These are phyloP conservation scores for Metschnikowia chrysomelidarum DNA, from an alignment of 805 yeast species.

Conservation along the genomic window DNA sequence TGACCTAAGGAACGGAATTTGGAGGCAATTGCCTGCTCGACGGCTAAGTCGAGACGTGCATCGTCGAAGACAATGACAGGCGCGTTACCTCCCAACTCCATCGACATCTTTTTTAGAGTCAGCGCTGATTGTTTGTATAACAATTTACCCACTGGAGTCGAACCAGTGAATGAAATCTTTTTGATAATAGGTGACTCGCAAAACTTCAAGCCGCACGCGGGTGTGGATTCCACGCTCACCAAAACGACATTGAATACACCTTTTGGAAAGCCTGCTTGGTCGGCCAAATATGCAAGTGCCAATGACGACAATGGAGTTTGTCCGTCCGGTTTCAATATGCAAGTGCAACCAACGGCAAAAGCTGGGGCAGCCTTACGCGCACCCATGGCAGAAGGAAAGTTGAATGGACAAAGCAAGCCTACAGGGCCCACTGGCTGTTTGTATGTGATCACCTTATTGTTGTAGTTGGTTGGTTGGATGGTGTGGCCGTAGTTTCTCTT, in stretches of 20 bases:
- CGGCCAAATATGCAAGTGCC: constrained; percentile 53
- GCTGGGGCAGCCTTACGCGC: constrained; percentile 66
- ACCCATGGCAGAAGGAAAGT: constrained; percentile 68
- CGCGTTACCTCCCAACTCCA: constrained; percentile 82
- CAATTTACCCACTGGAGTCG: constrained; percentile 69
- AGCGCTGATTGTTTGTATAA: constrained; percentile 60
- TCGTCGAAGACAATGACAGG: constrained; percentile 75
- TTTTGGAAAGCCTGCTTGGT: constrained; percentile 59
- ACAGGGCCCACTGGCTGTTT: constrained; percentile 65
- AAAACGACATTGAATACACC: constrained; percentile 56
- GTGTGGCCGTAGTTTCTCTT: constrained; percentile 55
- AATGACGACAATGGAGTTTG: constrained; percentile 61
- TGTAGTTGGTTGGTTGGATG: constrained; percentile 51
- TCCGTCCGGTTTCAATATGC: constrained; percentile 59
- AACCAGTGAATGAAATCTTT: constrained; percentile 77
- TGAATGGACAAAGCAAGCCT: constrained; percentile 65
- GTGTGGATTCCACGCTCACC: constrained; percentile 47
- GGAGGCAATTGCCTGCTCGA: constrained; percentile 60
- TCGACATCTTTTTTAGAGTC: constrained; percentile 65
- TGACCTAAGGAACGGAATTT: constrained; percentile 80
- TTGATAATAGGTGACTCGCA: constrained; percentile 53
- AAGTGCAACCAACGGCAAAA: constrained; percentile 63
- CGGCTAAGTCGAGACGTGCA: constrained; percentile 65
- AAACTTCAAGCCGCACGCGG: constrained; percentile 50
- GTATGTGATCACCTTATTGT: constrained; percentile 51